Conservation (phyloP, 768 basidiomycete species). For the Boletus subcaerulescens region DNA sequence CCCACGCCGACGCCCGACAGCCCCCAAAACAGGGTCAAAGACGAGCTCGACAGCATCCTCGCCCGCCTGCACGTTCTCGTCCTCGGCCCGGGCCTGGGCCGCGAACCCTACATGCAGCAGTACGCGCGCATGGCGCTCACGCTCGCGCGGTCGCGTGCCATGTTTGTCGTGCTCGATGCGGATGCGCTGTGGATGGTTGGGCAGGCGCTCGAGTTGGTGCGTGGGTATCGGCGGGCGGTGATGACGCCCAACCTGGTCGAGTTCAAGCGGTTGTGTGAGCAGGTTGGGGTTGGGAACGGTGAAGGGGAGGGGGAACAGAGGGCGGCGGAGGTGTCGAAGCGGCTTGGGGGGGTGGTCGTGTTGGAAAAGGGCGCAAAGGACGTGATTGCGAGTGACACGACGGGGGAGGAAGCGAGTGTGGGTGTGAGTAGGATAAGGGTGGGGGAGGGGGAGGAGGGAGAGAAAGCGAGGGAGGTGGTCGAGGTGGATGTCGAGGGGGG, state of each 20-base stretch:
- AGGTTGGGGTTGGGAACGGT: conserved; percentile 56
- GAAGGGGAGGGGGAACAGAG: conserved; percentile 45
- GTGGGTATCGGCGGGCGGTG: conserved; percentile 83
- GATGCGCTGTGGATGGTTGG: conserved; percentile 87
- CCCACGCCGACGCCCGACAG: conserved; percentile 31
- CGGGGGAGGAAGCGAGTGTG: conserved; percentile 48
- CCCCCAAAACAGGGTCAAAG: conserved; percentile 43
- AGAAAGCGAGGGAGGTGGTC: conserved; percentile 57
- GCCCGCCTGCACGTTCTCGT: conserved; percentile 89
- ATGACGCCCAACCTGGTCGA: conserved; percentile 95
- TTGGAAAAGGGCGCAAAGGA: conserved; percentile 86
- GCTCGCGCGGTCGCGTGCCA: conserved; percentile 67
- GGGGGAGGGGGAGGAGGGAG: conserved; percentile 43
- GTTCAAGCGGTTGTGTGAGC: conserved; percentile 80
- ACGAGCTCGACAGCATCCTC: conserved; percentile 64
- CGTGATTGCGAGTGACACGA: conserved; percentile 76
- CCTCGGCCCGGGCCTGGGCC: conserved; percentile 91
- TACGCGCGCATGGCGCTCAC: conserved; percentile 74
- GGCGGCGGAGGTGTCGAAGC: conserved; percentile 70
- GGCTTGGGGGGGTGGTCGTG: conserved; percentile 84
- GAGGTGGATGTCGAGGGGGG: conserved; percentile 74
- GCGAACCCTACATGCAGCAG: conserved; percentile 85
- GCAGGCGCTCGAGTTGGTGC: conserved; percentile 66
- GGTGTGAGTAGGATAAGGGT: conserved; percentile 39
- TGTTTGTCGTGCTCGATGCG: conserved; percentile 93